phyloP scores from a whole-genome alignment of 2,329 filamentous ascomycete genomes.

The Cytospora piceae region DNA sequence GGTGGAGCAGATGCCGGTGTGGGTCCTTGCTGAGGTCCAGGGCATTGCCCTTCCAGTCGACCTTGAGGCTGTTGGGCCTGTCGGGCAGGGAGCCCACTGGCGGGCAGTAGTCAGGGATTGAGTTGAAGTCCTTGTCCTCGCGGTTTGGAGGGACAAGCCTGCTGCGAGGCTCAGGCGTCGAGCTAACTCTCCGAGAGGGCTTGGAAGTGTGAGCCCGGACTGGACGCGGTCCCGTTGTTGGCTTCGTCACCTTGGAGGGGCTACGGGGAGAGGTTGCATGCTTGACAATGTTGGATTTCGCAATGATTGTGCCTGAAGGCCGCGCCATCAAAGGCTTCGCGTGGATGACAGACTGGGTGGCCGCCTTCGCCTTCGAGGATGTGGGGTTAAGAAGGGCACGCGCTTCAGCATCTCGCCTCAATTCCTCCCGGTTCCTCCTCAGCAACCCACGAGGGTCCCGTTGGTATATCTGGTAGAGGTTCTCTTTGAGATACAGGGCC shows the following conservation, averaged over 20 bases:
- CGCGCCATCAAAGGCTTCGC: conserved; percentile 41
- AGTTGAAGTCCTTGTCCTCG: conserved; percentile 80
- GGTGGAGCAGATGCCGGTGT: conserved; percentile 71
- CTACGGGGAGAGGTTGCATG: conserved; percentile 8
- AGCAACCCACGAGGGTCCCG: conserved; percentile 53
- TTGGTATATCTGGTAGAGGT: conserved; percentile 52
- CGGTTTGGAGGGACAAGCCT: conserved; percentile 66
- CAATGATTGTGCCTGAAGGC: conserved; percentile 19
- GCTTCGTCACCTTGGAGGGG: conserved; percentile 41
- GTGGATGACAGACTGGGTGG: conserved; percentile 44
- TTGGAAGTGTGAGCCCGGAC: conserved; percentile 40
- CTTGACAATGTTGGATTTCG: conserved; percentile 31
- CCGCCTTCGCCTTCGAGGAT: conserved; percentile 26
- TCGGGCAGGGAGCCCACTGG: conserved; percentile 66
- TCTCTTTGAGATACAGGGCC: conserved; percentile 55
- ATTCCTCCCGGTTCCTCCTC: conserved; percentile 53
- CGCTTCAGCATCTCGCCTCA: conserved; percentile 52
- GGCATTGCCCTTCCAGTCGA: conserved; percentile 83
- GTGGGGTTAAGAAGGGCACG: conserved; percentile 43
- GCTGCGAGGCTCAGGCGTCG: conserved; percentile 55
- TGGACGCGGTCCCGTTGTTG: conserved; percentile 41
- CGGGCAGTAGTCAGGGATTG: conserved; percentile 74
- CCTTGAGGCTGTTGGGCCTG: conserved; percentile 73
- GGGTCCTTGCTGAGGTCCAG: conserved; percentile 77
- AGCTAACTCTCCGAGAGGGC: conserved; percentile 44